Base-by-base conservation (phyloP, 2,329 filamentous ascomycete species). In the Clarireedia monteithiana region DNA sequence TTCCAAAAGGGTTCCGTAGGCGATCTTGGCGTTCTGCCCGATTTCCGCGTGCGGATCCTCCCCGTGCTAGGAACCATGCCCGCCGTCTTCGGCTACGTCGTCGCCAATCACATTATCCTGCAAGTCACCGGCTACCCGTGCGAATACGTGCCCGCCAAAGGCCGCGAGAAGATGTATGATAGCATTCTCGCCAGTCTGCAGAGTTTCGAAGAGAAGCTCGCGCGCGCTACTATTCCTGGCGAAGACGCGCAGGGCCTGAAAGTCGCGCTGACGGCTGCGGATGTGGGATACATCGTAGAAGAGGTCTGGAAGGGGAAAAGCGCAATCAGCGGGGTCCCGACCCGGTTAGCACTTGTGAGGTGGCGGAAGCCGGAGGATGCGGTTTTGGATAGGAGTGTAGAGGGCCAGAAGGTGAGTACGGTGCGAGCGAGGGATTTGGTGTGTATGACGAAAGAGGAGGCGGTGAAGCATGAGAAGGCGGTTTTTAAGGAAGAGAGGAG, bases 41-140 rank as follows among this genome's bases (percentile, higher is more conserved):
- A 96, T 68, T 99, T 99, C 71, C 81, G 94, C 24, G 89, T 96
- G 9, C 81, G 94, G n/a, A 99, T 99, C 56, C 73, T 99, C 7
- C 94, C 94, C 0, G 94, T 99, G 0, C 75, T 99, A 3, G 94
- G 94, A 0, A 99, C 94, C 0, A 96, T 99, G 91, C 94, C 94
- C 0, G 92, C 94, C 2, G 86, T 97, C 0, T 99, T 99, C 70
- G 94, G 94, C 7, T 88, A 96, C 55, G 88, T 87, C 0, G 83
- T 89, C 7, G 94, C 94, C 4, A 99, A 97, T 71, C 90, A 97
- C 68, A 84, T 97, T 58, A 92, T 99, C 62, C 79, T 95, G 55
- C 82, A 84, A 57, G 81, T 97, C 48, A 73, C 79, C 61, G 88
- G 85, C 6, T 99, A 99, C 66, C 94, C 94, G 0, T 81, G 87